These are phyloP conservation scores for Chaetomiaceae sp. DNA, from an alignment of 2,329 filamentous ascomycete species.

Conservation along the genomic window DNA sequence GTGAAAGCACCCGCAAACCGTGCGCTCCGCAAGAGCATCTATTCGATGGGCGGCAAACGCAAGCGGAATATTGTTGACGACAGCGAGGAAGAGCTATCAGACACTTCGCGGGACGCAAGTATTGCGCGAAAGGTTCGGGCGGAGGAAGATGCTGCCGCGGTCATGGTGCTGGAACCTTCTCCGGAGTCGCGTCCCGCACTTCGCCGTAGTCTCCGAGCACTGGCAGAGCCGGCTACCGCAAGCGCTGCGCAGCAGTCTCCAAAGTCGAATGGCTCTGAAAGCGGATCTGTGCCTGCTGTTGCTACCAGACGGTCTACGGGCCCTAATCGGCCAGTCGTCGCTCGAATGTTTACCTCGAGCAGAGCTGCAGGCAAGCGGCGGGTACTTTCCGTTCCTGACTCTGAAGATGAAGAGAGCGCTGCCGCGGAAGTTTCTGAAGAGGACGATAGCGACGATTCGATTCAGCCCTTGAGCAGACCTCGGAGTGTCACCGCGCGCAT, in stretches of 20 bases:
- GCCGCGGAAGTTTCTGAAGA: slow-evolving; percentile 1
- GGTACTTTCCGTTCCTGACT: slow-evolving; percentile 10
- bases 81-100: slow-evolving; percentile 34
- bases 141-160: slow-evolving; percentile 31
- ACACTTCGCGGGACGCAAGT: slow-evolving; percentile 39
- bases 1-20: slow-evolving; percentile 33
- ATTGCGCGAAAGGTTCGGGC: slow-evolving; percentile 53
- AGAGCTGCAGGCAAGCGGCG: slow-evolving; percentile 5
- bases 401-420: slow-evolving; percentile 6
- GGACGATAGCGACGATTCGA: slow-evolving; percentile 11
- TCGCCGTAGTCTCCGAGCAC: slow-evolving; percentile 10
- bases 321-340: background rate
- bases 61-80: slow-evolving; percentile 42
- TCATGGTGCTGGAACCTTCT: background rate
- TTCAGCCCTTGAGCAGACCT: slow-evolving; percentile 2
- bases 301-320: background rate
- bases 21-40: slow-evolving; percentile 43
- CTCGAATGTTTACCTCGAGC: background rate
- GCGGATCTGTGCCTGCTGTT: background rate
- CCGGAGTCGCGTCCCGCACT: background rate
- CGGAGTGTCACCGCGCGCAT: background rate
- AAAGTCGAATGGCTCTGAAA: background rate
- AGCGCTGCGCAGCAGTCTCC: background rate
- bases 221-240: slow-evolving; percentile 1
- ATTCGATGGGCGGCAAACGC: slow-evolving; percentile 39